Base-by-base conservation (phyloP, 164 flowering plant species). In the Kalanchoe fedtschenkoi region DNA sequence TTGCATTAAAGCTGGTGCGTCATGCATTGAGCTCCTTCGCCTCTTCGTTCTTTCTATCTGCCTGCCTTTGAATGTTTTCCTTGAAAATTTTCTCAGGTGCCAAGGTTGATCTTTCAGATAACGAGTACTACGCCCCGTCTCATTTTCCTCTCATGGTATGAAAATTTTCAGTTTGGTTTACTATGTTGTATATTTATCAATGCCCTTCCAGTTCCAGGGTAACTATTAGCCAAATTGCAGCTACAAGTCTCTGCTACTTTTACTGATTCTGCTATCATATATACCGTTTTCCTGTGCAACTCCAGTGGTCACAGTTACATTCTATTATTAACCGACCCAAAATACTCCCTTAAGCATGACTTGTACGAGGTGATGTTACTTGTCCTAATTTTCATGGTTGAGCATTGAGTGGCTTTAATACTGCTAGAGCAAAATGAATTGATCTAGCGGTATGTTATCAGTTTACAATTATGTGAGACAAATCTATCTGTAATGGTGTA, bases 1-100 rank as follows among this genome's bases (percentile, higher is more conserved):
- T 17, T 80, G 88, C 67, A 63, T 82, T 17, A 74, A 76, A 66
- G 72, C 83, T 10, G 95, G 96, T 82, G 34, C 28, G 21, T 9
- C 0, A 0, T 21, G 14, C 28, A 9, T 33, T 4, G 2, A 10
- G n/a, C 19, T n/a, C n/a, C 4, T 35, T 15, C 37, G 4, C 6
- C 1, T 9, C 8, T 22, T n/a, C 13, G 34, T 33, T 57, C 47
- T 30, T 22, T 28, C 37, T n/a, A n/a, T n/a, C n/a, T n/a, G n/a
- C n/a, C n/a, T n/a, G n/a, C 16, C 33, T 35, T 46, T 54, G 41
- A 17, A 11, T 30, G 24, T 39, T 47, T 0, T 30, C 33, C 3
- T 57, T 32, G 15, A 2, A 2, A 37, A 11, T 26, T 51, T 10
- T 51, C 2, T 0, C 14, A 51, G 56, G 56, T 26, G 56, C 16